phyloP scores from a whole-genome alignment of 139 green algal genomes.

The Haematococcus sp. region DNA sequence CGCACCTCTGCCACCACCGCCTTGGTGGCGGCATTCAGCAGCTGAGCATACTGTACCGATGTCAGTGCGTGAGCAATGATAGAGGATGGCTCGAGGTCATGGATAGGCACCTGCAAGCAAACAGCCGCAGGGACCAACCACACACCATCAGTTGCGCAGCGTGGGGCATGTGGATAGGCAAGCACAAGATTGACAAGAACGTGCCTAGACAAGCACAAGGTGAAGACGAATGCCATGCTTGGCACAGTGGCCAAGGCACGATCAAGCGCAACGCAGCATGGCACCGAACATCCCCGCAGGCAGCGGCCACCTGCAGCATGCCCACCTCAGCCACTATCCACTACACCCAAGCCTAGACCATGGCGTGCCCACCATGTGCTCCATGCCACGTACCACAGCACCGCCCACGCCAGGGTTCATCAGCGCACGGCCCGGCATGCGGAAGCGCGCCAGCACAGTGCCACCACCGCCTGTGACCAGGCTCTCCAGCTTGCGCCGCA shows the following conservation, averaged over 20 bases:
- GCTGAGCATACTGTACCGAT: slow-evolving; percentile 59
- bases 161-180: too few relatives aligned
- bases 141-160: too few relatives aligned
- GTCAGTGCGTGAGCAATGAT: slow-evolving; percentile 78
- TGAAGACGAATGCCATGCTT: neutral
- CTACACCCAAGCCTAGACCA: too few relatives aligned
- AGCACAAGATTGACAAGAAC: too few relatives aligned
- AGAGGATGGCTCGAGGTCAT: slow-evolving; percentile 76
- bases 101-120: slow-evolving; percentile 21
- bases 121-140: too few relatives aligned
- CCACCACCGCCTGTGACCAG: slow-evolving; percentile 1
- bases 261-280: too few relatives aligned
- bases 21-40: slow-evolving; percentile 50
- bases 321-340: too few relatives aligned
- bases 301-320: too few relatives aligned
- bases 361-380: too few relatives aligned
- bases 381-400: slow-evolving; percentile 39
- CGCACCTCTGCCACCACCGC: slow-evolving; percentile 22
- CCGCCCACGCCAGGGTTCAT: slow-evolving; percentile 55
- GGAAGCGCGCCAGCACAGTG: neutral
- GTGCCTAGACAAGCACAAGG: neutral
- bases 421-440: slow-evolving; percentile 49
- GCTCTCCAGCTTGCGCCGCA: slow-evolving; percentile 14
- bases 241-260: neutral
- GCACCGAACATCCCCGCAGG: too few relatives aligned